A percentile compares a stretch with the other conserved stretches of the same genome.
Evolutionary conservation across 2,329 filamentous ascomycete species (phyloP).

Genomic region (Cladosporium sp.): DNA sequence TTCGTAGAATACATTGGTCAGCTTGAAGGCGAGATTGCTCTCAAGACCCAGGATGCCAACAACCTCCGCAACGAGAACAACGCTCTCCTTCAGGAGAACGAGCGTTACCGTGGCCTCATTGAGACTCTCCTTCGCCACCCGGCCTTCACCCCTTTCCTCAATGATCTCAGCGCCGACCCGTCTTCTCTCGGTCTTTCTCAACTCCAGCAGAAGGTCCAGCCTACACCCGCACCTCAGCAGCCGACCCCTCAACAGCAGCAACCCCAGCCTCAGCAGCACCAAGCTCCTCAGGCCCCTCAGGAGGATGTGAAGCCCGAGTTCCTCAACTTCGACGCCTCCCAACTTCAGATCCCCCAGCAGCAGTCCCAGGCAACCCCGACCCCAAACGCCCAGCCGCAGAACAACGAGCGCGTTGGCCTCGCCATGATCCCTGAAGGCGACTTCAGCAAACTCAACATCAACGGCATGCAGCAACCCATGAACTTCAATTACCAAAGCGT

Average conservation of each 20-base stretch:
- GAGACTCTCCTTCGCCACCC: slow-evolving; percentile 57
- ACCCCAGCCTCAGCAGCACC: slow-evolving; percentile 21
- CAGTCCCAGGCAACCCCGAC: slow-evolving; percentile 14
- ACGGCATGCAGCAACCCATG: slow-evolving; percentile 42
- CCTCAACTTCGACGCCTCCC: slow-evolving; percentile 33
- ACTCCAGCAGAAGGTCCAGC: slow-evolving; percentile 20
- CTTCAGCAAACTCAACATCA: slow-evolving; percentile 63
- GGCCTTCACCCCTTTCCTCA: slow-evolving; percentile 42
- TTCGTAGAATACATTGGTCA: slow-evolving; percentile 86
- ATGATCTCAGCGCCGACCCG: slow-evolving; percentile 37
- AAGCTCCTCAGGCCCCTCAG: slow-evolving; percentile 28
- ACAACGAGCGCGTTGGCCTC: slow-evolving; percentile 57
- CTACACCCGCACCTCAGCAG: slow-evolving; percentile 13
- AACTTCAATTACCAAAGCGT: slow-evolving; percentile 31
- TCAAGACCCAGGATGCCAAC: slow-evolving; percentile 75
- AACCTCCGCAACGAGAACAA: slow-evolving; percentile 76
- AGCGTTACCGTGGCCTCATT: slow-evolving; percentile 59
- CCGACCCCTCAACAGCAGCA: slow-evolving; percentile 14
- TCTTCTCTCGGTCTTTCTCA: slow-evolving; percentile 25
- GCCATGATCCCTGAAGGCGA: slow-evolving; percentile 80
- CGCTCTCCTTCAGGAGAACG: slow-evolving; percentile 62
- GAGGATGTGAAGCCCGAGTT: slow-evolving; percentile 30
- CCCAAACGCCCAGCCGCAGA: slow-evolving; percentile 15
- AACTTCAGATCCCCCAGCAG: slow-evolving; percentile 28
- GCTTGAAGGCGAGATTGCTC: slow-evolving; percentile 81